Evolutionary conservation across 805 yeast species (phyloP).

Genomic region (Cyberlindnera maclurae): DNA sequence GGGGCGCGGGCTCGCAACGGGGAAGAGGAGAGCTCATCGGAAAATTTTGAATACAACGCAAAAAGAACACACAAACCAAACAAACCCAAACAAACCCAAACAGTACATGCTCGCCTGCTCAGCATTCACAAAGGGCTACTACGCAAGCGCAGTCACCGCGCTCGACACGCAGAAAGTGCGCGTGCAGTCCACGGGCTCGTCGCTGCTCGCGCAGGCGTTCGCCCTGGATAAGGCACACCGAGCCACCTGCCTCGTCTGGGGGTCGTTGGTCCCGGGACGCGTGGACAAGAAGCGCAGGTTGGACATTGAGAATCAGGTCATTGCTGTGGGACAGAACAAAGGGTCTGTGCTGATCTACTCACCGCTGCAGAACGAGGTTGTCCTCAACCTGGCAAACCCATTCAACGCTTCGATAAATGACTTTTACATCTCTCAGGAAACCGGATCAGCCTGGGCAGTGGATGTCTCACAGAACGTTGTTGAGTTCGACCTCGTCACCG

Average conservation of each 20-base stretch:
- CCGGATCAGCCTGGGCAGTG: constrained; percentile 47
- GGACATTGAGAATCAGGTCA: constrained; percentile 34
- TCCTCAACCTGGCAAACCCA: constrained; percentile 44
- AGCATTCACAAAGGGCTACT: constrained; percentile 46
- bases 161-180: constrained; percentile 65
- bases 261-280: constrained; percentile 18
- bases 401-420: constrained; percentile 41
- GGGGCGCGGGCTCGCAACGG: too few species aligned
- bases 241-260: constrained; percentile 50
- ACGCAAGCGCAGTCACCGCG: constrained; percentile 60
- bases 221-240: constrained; percentile 44
- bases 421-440: constrained; percentile 36
- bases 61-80: background rate
- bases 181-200: constrained; percentile 46
- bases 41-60: background rate
- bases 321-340: constrained; percentile 57
- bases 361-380: constrained; percentile 53
- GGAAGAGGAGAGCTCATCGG: background rate
- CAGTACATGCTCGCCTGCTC: constrained; percentile 14
- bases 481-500: constrained; percentile 53
- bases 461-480: constrained; percentile 51
- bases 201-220: constrained; percentile 38
- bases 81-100: too few species aligned
- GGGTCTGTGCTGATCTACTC: constrained; percentile 64
- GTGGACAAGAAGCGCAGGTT: constrained; percentile 18